phyloP scores from a whole-genome alignment of 495 filamentous ascomycete genomes.

The Neurospora sp. region DNA sequence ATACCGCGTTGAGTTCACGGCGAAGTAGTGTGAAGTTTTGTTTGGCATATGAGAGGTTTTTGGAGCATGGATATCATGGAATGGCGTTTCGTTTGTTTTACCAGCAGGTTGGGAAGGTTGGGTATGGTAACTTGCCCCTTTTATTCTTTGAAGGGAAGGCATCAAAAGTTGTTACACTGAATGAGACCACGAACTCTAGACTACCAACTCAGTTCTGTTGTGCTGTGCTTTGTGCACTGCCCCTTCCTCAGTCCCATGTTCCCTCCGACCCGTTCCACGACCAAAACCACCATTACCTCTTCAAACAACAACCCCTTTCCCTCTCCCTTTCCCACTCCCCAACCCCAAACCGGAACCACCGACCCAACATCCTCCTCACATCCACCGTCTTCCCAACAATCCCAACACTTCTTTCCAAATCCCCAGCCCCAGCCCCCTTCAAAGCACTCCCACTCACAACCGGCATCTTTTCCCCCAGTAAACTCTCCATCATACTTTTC shows the following conservation, averaged over 20 bases:
- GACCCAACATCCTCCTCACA: slow-evolving; percentile 49
- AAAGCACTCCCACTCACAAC: slow-evolving; percentile 49
- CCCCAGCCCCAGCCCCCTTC: slow-evolving; percentile 26
- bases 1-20: neutral
- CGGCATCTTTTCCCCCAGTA: slow-evolving; percentile 49
- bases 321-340: slow-evolving; percentile 23
- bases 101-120: neutral
- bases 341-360: slow-evolving; percentile 61
- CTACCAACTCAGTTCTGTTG: neutral
- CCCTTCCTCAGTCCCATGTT: neutral
- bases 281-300: neutral
- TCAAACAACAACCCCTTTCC: neutral
- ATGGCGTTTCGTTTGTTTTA: slow-evolving; percentile 21
- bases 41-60: neutral
- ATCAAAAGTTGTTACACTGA: neutral
- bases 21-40: neutral
- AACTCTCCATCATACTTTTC: slow-evolving; percentile 13
- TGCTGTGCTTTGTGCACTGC: neutral
- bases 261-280: neutral
- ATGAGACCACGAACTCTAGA: neutral
- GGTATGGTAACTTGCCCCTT: neutral
- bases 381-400: slow-evolving; percentile 61
- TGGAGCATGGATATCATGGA: slow-evolving; percentile 9
- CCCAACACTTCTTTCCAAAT: slow-evolving; percentile 36
- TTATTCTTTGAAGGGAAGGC: neutral